phyloP scores from a whole-genome alignment of 2,329 filamentous ascomycete species.

The Phialemoniopsis sp. region DNA sequence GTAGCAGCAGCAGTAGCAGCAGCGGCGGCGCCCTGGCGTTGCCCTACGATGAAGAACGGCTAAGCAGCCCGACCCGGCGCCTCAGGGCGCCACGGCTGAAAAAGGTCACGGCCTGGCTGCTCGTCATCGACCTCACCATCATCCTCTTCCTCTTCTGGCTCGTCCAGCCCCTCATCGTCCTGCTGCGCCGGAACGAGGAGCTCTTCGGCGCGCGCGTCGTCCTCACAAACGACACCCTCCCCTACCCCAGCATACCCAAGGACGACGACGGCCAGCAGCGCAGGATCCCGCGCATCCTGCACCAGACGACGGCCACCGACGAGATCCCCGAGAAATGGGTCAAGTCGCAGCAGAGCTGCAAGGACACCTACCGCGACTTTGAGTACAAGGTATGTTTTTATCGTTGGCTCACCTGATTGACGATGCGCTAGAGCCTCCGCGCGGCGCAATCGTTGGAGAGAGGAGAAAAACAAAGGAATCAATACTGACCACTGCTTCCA shows the following conservation, averaged over 20 bases:
- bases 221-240: conserved; percentile 2
- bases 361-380: conserved; percentile 16
- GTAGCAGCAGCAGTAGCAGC: no score
- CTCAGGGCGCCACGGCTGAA: conserved; percentile 7
- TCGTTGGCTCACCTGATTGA: no score
- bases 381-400: conserved; percentile 16
- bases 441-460: no score
- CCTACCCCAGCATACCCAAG: no score
- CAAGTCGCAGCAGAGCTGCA: conserved; percentile 16
- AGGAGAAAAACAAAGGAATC: no score
- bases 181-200: conserved; percentile 48
- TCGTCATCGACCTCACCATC: conserved; percentile 17
- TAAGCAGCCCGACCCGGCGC: no score
- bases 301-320: conserved; percentile 19
- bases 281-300: conserved; percentile 21
- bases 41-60: no score
- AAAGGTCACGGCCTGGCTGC: conserved; percentile 49
- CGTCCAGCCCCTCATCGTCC: conserved; percentile 67
- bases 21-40: no score
- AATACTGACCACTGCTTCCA: conserved; percentile 12
- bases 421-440: no score
- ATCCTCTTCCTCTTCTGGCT: conserved; percentile 61
- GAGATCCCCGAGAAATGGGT: conserved; percentile 18
- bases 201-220: conserved; percentile 20
- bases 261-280: conserved; percentile 1